Evolutionary conservation across 2,329 filamentous ascomycete genomes (phyloP).

Genomic region (Colletotrichum sp.): DNA sequence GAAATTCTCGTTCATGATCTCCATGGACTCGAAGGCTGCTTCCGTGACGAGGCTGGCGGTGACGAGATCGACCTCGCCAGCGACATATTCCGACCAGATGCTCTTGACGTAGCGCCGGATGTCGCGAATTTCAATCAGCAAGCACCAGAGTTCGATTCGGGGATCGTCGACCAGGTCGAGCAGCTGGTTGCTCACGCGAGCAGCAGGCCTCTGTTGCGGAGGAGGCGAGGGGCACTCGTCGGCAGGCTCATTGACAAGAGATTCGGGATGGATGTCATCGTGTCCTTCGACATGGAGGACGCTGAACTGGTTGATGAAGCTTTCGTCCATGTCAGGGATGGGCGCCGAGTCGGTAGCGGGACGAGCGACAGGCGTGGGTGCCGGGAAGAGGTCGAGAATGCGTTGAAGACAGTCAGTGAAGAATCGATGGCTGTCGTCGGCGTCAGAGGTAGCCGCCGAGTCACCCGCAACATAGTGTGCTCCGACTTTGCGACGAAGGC

Average conservation of each 20-base stretch:
- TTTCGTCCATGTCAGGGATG: background rate
- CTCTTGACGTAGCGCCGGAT: background rate
- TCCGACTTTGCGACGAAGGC: background rate
- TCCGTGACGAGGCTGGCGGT: background rate
- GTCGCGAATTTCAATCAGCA: background rate
- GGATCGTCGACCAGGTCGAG: background rate
- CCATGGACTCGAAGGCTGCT: background rate
- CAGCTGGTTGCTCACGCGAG: background rate
- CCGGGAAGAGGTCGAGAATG: background rate
- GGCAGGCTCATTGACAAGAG: background rate
- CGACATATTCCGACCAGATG: background rate
- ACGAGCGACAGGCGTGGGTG: background rate
- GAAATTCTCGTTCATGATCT: background rate
- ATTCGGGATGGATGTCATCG: background rate
- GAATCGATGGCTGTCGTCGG: background rate
- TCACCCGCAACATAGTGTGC: background rate
- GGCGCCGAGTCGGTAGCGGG: background rate
- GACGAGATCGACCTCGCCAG: background rate
- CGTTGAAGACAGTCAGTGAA: background rate
- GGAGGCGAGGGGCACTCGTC: background rate
- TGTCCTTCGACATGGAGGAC: background rate
- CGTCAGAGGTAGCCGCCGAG: background rate
- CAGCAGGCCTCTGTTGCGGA: background rate
- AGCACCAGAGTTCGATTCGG: background rate
- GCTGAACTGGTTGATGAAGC: background rate